Evolutionary conservation across 768 basidiomycete genomes (phyloP), one percentile per base, ranked within the genome.

Genomic region (Amanita phalloides): DNA sequence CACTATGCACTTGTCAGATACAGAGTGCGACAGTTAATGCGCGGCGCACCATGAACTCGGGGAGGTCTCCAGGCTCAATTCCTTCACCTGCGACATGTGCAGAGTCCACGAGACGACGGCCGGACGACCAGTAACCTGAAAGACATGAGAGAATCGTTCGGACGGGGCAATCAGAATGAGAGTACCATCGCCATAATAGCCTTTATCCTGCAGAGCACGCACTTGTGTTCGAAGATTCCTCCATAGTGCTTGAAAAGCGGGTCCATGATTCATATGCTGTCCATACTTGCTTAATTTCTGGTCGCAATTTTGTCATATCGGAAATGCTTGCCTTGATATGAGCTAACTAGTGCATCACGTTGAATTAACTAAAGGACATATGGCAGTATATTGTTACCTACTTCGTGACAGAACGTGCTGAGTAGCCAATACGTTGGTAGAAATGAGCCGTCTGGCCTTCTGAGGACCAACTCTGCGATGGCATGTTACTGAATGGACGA

Each of bases 381-480:
- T 47, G 43, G 37, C 17, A n/a, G n/a, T 44, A 43, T 30, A 17
- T 32, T 43, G 46, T 23, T 37, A 62, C 67, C 48, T 58, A 91
- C 88, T 75, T 92, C 90, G 60, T 92, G 90, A 62, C 89, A 91
- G 7, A 91, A 64, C 1, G 81, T 84, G 57, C 84, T 80, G 74
- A 92, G 76, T 26, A 91, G 59, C 78, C 81, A 86, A 21, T 77
- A 75, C 10, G 71, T 74, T 1, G 86, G 74, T 20, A 77, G 71
- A 57, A 87, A 82, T 1, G 71, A 69, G 8, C 89, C 85, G 49
- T 75, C 67, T 3, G 72, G 66, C 37, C 80, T 70, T 28, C 86
- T 75, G 4, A 91, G 67, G 6, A 91, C 90, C 14, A 92, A 73
- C 59, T 92, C 89, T 90, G 55, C n/a, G 52, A 48, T 54, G 32